These are phyloP conservation scores for Trametes cinnabarina DNA, from an alignment of 768 basidiomycete species.

Conservation along the genomic window DNA sequence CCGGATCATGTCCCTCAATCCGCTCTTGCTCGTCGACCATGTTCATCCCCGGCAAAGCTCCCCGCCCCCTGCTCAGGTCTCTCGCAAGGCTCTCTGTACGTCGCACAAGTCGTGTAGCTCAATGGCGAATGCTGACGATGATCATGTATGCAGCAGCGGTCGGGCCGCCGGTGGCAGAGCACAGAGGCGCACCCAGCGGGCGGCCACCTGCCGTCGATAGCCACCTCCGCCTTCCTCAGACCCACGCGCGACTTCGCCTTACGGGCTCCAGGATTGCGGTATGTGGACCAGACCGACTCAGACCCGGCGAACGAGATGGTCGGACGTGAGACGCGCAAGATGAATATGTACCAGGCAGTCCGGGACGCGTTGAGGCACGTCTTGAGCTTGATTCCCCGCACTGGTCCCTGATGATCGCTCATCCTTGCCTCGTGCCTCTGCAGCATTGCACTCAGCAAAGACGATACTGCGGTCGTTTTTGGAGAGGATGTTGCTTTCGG, in stretches of 20 bases:
- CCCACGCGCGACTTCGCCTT: conserved; percentile 68
- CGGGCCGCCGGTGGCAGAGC: conserved; percentile 47
- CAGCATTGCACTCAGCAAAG: conserved; percentile 80
- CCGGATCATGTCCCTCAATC: conserved; percentile 28
- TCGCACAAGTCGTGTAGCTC: background rate
- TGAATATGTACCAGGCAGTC: conserved; percentile 93
- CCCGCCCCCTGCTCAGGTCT: conserved; percentile 19
- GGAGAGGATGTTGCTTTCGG: conserved; percentile 93
- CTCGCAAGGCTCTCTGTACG: conserved; percentile 15
- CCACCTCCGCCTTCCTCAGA: conserved; percentile 63
- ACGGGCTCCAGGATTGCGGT: conserved; percentile 69
- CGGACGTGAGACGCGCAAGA: conserved; percentile 86
- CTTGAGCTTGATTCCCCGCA: background rate
- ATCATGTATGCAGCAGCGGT: background rate
- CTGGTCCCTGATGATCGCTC: background rate
- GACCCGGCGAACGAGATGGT: conserved; percentile 48
- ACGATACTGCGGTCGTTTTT: conserved; percentile 86
- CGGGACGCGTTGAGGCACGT: conserved; percentile 82
- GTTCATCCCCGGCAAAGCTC: conserved; percentile 18
- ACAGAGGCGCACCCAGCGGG: conserved; percentile 76
- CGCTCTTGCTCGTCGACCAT: conserved; percentile 25
- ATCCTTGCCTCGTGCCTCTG: background rate
- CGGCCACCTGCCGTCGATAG: conserved; percentile 71
- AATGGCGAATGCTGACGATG: background rate
- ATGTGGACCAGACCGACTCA: conserved; percentile 59